phyloP scores from a whole-genome alignment of 176 grass and related monocot species.

The Eragrostis nindensis region DNA sequence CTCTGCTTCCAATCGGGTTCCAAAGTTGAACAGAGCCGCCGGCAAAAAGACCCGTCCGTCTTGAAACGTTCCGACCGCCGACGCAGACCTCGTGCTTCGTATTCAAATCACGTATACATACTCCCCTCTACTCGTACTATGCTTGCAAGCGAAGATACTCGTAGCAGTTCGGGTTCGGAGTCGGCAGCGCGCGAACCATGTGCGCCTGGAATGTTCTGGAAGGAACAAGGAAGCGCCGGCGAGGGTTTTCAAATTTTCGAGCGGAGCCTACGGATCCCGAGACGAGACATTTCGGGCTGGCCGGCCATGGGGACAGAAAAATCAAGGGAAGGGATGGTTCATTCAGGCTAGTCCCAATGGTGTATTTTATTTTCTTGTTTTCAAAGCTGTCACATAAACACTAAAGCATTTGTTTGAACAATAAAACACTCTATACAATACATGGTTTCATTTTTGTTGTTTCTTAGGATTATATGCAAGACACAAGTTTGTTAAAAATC shows the following conservation, averaged over 20 bases:
- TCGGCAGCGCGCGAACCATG: neutral
- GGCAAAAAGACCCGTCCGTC: neutral
- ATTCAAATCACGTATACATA: neutral
- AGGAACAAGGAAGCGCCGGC: neutral
- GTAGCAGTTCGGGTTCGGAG: neutral
- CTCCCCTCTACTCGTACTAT: neutral
- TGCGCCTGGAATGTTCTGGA: slow-evolving; percentile 14
- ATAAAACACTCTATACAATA: too few species aligned
- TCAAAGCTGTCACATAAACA: too few species aligned
- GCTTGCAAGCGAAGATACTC: neutral
- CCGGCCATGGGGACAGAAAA: too few species aligned
- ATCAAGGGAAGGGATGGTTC: too few species aligned
- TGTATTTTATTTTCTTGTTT: too few species aligned
- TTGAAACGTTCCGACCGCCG: neutral
- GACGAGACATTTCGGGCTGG: neutral
- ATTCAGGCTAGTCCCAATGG: too few species aligned
- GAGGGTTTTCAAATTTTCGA: neutral
- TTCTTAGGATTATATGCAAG: too few species aligned
- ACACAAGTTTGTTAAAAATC: too few species aligned
- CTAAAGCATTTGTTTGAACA: too few species aligned
- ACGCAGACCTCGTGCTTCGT: neutral
- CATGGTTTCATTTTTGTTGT: too few species aligned
- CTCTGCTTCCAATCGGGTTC: neutral
- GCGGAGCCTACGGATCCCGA: neutral
- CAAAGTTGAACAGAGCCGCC: neutral